Percentiles rank a stretch among this genome's conserved stretches.
Evolutionary conservation across 371 early-diverging fungal species (phyloP).

Genomic region (Sporodiniella umbellata): DNA sequence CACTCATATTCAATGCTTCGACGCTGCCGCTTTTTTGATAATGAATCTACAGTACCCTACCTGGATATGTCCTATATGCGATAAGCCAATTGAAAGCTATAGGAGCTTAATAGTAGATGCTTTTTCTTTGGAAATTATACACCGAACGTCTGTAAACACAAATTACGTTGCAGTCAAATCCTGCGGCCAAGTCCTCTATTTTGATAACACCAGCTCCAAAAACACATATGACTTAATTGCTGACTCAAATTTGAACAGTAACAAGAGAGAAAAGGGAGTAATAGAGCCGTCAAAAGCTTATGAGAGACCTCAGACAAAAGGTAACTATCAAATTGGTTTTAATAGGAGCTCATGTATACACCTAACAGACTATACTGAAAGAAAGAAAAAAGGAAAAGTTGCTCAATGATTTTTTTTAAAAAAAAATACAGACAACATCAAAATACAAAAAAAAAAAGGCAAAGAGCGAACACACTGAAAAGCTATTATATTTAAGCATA

Average conservation of each 20-base stretch:
- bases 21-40: conserved; percentile 59
- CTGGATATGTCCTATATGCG: conserved; percentile 77
- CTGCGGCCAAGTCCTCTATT: conserved; percentile 53
- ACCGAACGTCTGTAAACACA: conserved; percentile 37
- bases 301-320: no score
- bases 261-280: conserved; percentile 5
- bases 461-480: no score
- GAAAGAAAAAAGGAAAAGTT: no score
- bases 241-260: not conserved
- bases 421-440: no score
- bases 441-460: no score
- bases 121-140: conserved; percentile 65
- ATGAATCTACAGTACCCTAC: conserved; percentile 71
- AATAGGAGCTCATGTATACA: no score
- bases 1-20: conserved; percentile 77
- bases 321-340: no score
- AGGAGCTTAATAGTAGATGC: conserved; percentile 64
- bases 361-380: no score
- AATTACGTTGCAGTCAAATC: conserved; percentile 63
- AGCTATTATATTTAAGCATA: no score
- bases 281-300: no score
- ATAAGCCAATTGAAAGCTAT: conserved; percentile 49
- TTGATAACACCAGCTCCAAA: conserved; percentile 19
- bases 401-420: no score
- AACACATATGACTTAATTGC: conserved; percentile 20